phyloP scores from a whole-genome alignment of 768 basidiomycete species.

The Leucocoprinus birnbaumii region DNA sequence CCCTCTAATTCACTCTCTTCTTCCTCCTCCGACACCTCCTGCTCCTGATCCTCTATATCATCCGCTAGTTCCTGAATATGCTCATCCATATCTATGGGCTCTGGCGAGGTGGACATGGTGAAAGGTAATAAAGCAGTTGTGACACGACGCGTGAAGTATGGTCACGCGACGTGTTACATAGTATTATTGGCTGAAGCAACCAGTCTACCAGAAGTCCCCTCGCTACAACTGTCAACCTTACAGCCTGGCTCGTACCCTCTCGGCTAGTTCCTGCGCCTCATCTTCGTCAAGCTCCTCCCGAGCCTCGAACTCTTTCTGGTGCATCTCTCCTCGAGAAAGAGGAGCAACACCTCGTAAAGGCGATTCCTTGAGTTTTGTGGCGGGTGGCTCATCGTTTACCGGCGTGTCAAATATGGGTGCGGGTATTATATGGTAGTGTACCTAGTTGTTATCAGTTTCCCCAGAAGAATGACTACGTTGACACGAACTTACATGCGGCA shows the following conservation, averaged over 20 bases:
- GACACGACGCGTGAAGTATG: slow-evolving; percentile 9
- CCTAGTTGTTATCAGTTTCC: slow-evolving; percentile 32
- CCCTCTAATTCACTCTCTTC: slow-evolving; percentile 3
- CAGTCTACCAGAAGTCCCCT: not conserved
- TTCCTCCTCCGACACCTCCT: not conserved
- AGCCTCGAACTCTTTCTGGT: slow-evolving; percentile 54
- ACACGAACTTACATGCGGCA: slow-evolving; percentile 57
- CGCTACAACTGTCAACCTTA: slow-evolving; percentile 15
- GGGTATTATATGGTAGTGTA: slow-evolving; percentile 77
- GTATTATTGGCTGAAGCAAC: not conserved
- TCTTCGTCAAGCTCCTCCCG: slow-evolving; percentile 60
- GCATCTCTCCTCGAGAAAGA: slow-evolving; percentile 51
- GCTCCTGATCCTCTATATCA: slow-evolving; percentile 2
- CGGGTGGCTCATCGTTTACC: slow-evolving; percentile 11
- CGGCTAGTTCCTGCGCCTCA: slow-evolving; percentile 43
- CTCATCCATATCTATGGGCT: slow-evolving; percentile 14
- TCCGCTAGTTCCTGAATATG: slow-evolving; percentile 10
- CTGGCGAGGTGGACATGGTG: slow-evolving; percentile 9
- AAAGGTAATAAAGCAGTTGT: slow-evolving; percentile 1
- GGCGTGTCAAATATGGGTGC: slow-evolving; percentile 46
- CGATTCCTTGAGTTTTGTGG: slow-evolving; percentile 3
- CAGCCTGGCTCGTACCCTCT: slow-evolving; percentile 42
- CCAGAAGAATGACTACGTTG: not conserved
- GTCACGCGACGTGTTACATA: slow-evolving; percentile 8
- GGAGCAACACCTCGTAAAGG: slow-evolving; percentile 19